A percentile compares a stretch with the other conserved stretches of the same genome.
These are phyloP conservation scores for Neurospora sp. DNA, from an alignment of 495 filamentous ascomycete genomes.

Conservation along the genomic window DNA sequence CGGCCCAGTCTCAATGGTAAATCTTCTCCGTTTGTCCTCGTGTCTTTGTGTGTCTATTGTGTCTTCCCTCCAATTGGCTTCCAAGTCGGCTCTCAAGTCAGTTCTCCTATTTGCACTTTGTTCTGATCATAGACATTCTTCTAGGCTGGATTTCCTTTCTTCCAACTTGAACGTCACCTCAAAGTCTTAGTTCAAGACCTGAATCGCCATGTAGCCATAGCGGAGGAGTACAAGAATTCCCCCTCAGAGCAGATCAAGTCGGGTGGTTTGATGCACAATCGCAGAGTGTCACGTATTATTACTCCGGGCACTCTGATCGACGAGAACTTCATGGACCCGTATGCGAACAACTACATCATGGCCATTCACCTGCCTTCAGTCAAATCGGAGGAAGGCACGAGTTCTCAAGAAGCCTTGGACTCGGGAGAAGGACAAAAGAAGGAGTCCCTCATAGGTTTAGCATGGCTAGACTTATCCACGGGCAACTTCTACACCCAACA, in stretches of 20 bases:
- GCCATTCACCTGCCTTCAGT: constrained; percentile 46
- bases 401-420: neutral
- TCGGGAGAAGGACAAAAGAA: neutral
- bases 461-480: constrained; percentile 93
- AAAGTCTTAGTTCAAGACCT: constrained; percentile 88
- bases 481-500: constrained; percentile 84
- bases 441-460: constrained; percentile 54
- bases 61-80: neutral
- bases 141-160: constrained; percentile 85
- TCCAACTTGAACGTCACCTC: constrained; percentile 81
- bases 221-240: constrained; percentile 76
- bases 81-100: neutral
- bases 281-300: constrained; percentile 74
- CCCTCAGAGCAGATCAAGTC: constrained; percentile 55
- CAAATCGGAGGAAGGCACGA: constrained; percentile 2
- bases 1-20: constrained; percentile 71
- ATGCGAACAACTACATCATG: constrained; percentile 84
- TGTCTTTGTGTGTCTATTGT: neutral
- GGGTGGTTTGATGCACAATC: constrained; percentile 71
- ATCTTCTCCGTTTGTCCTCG: constrained; percentile 8
- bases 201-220: constrained; percentile 82
- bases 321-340: constrained; percentile 91
- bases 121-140: constrained; percentile 21
- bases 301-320: constrained; percentile 94
- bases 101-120: neutral